These are phyloP conservation scores for Suillus occidentalis DNA, from an alignment of 768 basidiomycete genomes.

Conservation along the genomic window DNA sequence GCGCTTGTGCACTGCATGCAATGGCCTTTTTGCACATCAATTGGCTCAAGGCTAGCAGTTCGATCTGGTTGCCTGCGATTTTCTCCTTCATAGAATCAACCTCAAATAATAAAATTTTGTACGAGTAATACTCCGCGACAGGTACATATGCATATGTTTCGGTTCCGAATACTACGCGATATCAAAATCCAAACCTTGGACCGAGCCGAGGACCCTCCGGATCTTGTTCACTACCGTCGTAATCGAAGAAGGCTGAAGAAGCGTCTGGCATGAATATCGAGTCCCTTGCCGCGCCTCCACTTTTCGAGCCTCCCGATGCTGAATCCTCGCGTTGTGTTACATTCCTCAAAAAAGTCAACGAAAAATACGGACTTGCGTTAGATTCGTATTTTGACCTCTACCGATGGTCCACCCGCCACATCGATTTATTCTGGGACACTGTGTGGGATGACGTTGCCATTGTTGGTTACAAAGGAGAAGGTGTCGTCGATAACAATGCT, in stretches of 20 bases:
- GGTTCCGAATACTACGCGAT: slow-evolving; percentile 2
- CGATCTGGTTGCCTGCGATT: background rate
- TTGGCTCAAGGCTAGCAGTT: background rate
- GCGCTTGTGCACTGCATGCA: background rate
- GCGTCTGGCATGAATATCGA: background rate
- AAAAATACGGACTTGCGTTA: slow-evolving; percentile 43
- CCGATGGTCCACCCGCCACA: slow-evolving; percentile 59
- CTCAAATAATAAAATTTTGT: background rate
- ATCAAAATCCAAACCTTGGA: background rate
- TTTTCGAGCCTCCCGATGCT: slow-evolving; percentile 45
- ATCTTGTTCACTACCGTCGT: background rate
- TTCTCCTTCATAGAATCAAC: background rate
- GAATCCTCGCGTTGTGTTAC: slow-evolving; percentile 46
- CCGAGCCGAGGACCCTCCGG: background rate
- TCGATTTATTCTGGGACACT: slow-evolving; percentile 66
- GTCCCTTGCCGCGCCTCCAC: slow-evolving; percentile 3
- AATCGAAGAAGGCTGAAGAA: background rate
- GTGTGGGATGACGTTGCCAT: slow-evolving; percentile 73
- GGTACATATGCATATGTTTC: background rate
- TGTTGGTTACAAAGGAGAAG: slow-evolving; percentile 59
- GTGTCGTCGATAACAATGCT: slow-evolving; percentile 56
- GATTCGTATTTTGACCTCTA: slow-evolving; percentile 64
- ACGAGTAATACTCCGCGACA: background rate
- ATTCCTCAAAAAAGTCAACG: slow-evolving; percentile 54
- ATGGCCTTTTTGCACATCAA: background rate